Evolutionary conservation across 2,329 filamentous ascomycete species (phyloP), one percentile per base, ranked within the genome.

Genomic region (Cordyceps javanica): DNA sequence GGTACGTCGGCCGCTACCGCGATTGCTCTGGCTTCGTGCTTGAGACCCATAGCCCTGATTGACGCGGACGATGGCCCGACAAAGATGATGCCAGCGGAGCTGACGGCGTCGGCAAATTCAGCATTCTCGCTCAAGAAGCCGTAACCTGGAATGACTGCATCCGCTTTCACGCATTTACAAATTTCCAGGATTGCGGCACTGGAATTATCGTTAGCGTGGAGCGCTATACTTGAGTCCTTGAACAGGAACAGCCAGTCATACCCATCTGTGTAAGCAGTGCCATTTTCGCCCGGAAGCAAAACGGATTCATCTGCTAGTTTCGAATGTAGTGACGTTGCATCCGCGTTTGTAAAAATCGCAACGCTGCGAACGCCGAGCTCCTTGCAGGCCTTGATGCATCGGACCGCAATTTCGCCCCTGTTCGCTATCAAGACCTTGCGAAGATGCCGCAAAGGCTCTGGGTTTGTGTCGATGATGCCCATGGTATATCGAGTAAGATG

Each of bases 61-160:
- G 70, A 70, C 26, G 74, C 71, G 0, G 80, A 72, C 3, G 74
- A 75, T 0, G 85, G 85, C 0, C 85, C 85, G 2, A 82, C 77
- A 65, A 83, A 87, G 0, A 71, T 70, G 55, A 86, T 72, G 0
- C 82, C 83, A 1, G 80, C 80, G 16, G 76, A 70, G 7, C 71
- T 64, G 8, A 82, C 78, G 23, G 75, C 67, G 49, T 72, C 67
- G 1, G 83, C 82, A 62, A 89, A 88, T 9, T 80, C 76, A 7
- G 79, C 76, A 63, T 86, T 85, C 58, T 87, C 84, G 8, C 77
- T 81, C 3, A 87, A 68, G 60, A 86, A 87, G 1, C 85, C 85
- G 70, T 87, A 87, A 3, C 84, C 84, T 0, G 84, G 83, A 48
- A 86, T 82, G 16, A 88, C 77, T 3, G 81, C 82, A 61, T 86